phyloP scores from a whole-genome alignment of 1,284 basidiomycete species.

The Ceratobasidium sp. region DNA sequence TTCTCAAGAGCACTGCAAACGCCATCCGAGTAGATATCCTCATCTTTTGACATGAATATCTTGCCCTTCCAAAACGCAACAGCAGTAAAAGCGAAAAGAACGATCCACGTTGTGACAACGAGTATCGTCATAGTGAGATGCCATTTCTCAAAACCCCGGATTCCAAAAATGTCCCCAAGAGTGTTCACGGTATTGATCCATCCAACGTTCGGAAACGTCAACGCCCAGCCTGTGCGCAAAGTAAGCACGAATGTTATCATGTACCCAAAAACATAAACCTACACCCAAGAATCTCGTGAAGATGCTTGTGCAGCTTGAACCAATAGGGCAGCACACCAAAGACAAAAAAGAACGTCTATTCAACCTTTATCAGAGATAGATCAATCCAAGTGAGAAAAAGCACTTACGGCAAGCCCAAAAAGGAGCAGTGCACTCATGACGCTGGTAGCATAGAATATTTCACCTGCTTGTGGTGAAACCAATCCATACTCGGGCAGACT shows the following conservation, averaged over 20 bases:
- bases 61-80: conserved; percentile 30
- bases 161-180: conserved; percentile 39
- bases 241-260: neutral
- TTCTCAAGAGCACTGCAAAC: neutral
- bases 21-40: conserved; percentile 13
- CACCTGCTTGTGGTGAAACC: conserved; percentile 38
- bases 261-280: neutral
- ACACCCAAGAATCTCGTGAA: conserved; percentile 43
- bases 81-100: conserved; percentile 20
- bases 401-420: conserved; percentile 41
- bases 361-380: neutral
- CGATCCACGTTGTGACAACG: conserved; percentile 28
- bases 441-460: conserved; percentile 37
- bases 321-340: conserved; percentile 40
- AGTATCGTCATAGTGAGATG: conserved; percentile 27
- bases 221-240: conserved; percentile 37
- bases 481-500: conserved; percentile 16
- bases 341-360: conserved; percentile 16
- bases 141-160: conserved; percentile 22
- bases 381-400: neutral
- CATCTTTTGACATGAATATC: conserved; percentile 36
- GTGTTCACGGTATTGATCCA: conserved; percentile 41
- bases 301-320: conserved; percentile 43
- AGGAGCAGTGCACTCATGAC: conserved; percentile 39
- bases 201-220: conserved; percentile 42